Evolutionary conservation across 495 filamentous ascomycete species (phyloP).

Genomic region (Bacidia rubella): DNA sequence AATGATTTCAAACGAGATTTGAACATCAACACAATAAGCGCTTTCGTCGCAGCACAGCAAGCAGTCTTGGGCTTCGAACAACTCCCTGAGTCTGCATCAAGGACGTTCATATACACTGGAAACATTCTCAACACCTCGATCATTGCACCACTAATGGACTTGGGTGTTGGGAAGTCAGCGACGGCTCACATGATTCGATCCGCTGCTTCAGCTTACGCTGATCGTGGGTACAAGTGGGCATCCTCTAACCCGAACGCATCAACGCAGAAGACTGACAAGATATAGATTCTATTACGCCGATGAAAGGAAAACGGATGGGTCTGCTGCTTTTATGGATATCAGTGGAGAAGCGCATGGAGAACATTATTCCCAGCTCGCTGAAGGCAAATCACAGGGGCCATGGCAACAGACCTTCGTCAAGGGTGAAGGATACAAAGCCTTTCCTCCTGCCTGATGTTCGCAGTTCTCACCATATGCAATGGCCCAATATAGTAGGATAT

Average conservation of each 20-base stretch:
- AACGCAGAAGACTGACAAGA: conserved; percentile 1
- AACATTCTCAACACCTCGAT: conserved; percentile 29
- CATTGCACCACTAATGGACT: conserved; percentile 22
- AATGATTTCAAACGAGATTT: conserved; percentile 26
- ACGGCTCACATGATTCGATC: conserved; percentile 31
- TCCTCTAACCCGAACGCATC: background rate
- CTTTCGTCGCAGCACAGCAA: conserved; percentile 32
- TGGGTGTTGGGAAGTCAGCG: conserved; percentile 33
- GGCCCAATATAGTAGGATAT: no score
- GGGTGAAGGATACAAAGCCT: conserved; percentile 28
- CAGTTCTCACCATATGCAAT: no score
- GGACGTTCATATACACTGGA: conserved; percentile 37
- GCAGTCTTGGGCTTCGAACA: conserved; percentile 26
- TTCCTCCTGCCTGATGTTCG: no score
- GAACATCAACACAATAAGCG: conserved; percentile 32
- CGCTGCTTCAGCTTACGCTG: conserved; percentile 27
- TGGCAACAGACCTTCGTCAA: conserved; percentile 37
- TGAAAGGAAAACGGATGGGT: conserved; percentile 30
- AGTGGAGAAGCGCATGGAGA: conserved; percentile 30
- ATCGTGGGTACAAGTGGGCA: conserved; percentile 35
- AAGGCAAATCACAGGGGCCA: conserved; percentile 24
- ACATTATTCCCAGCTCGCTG: conserved; percentile 28
- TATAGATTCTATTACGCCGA: conserved; percentile 38
- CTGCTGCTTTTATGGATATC: conserved; percentile 16
- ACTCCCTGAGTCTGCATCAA: conserved; percentile 24